Evolutionary conservation across 2,329 filamentous ascomycete genomes (phyloP), one percentile per base, ranked within the genome.

Genomic region (Hymenoscyphus repandus): DNA sequence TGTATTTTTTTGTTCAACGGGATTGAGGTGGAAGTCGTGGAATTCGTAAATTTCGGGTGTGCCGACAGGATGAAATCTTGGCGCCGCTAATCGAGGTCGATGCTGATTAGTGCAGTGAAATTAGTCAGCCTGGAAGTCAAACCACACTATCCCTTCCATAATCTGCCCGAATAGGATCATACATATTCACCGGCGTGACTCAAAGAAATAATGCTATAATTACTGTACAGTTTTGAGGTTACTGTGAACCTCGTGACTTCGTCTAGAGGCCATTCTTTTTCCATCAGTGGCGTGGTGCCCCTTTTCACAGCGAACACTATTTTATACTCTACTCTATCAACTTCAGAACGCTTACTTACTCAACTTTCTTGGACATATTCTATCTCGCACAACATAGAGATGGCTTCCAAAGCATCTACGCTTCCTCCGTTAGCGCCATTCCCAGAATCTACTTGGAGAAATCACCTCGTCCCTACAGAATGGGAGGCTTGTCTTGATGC

Each of bases 401-500:
- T 75, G 72, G 61, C 69, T 36, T 55, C 65, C 61, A 56, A 56
- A 44, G 22, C 48, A 20, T 42, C 50, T 33, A 64, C 71, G 48
- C 71, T 91, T 44, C 90, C 90, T 38, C 77, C 83, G 32, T 77
- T 96, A 68, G 90, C 86, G 51, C 80, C 86, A 17, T 90, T 93
- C 61, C 92, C 91, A 15, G 78, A 84, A 54, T 72, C 79, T 32
- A 72, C 74, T 49, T 82, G 90, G 72, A 82, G 83, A 63, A 77
- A 79, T 58, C 78, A 78, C 58, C 78, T 96, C 53, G 74, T 77
- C 36, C 70, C 82, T 3, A 70, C 76, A 45, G 88, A 96, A 69
- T 96, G 90, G 90, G 76, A 85, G 57, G 75, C 79, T 31, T 90
- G 86, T 65, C 72, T 95, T 42, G 79, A 86, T 56, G 84, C 88